Evolutionary conservation across 2,329 filamentous ascomycete species (phyloP).

Genomic region (Alternaria gansuensis): DNA sequence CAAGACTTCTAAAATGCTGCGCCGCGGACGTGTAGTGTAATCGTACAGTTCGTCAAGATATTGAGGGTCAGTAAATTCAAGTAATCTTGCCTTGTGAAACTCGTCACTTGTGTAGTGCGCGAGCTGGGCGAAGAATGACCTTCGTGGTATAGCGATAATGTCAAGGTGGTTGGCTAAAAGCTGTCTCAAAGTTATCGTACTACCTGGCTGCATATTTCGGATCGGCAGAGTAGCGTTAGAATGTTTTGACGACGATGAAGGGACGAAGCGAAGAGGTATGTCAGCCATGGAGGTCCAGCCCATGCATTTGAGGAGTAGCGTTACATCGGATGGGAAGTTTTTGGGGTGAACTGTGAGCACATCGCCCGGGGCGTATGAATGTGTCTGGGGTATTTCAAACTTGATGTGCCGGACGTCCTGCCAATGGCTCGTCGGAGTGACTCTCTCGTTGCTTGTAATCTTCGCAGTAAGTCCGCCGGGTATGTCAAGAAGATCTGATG

Average conservation of each 20-base stretch:
- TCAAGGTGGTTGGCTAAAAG: slow-evolving; percentile 86
- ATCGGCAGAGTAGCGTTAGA: slow-evolving; percentile 53
- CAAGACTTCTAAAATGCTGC: slow-evolving; percentile 90
- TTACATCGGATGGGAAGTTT: slow-evolving; percentile 84
- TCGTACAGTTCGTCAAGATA: slow-evolving; percentile 93
- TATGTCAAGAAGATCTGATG: slow-evolving; percentile 64
- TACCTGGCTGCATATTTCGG: slow-evolving; percentile 50
- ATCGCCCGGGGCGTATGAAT: slow-evolving; percentile 74
- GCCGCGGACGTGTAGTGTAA: slow-evolving; percentile 88
- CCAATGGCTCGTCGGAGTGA: slow-evolving; percentile 83
- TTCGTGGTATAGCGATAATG: slow-evolving; percentile 86
- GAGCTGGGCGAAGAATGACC: slow-evolving; percentile 83
- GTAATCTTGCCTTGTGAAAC: slow-evolving; percentile 79
- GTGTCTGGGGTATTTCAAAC: slow-evolving; percentile 59
- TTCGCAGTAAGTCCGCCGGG: slow-evolving; percentile 65
- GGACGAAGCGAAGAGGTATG: slow-evolving; percentile 65
- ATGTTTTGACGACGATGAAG: slow-evolving; percentile 43
- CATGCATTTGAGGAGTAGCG: slow-evolving; percentile 80
- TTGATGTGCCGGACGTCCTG: slow-evolving; percentile 90
- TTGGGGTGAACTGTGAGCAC: slow-evolving; percentile 84
- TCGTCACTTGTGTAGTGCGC: slow-evolving; percentile 76
- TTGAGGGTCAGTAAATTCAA: slow-evolving; percentile 81
- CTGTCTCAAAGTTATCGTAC: slow-evolving; percentile 71
- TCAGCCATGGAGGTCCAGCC: slow-evolving; percentile 80
- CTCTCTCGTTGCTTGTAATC: slow-evolving; percentile 71